These are phyloP conservation scores for Ensete glaucum DNA, from an alignment of 176 grass and related monocot species.

Conservation along the genomic window DNA sequence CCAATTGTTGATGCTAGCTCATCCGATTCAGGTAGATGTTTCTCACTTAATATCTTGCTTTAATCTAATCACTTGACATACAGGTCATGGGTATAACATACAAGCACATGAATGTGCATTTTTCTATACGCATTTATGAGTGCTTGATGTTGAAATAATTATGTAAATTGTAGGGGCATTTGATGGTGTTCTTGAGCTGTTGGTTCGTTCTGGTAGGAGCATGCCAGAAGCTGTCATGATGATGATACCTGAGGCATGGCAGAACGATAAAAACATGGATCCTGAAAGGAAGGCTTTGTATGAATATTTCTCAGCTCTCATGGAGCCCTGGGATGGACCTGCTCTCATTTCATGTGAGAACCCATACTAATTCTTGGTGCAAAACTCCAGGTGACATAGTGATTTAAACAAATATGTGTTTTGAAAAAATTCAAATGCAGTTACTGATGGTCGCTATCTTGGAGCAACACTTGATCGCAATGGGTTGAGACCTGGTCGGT, in stretches of 20 bases:
- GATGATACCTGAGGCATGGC: conserved; percentile 99
- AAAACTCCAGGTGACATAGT: neutral
- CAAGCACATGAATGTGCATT: neutral
- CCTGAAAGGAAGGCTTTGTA: conserved; percentile 77
- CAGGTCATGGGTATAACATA: neutral
- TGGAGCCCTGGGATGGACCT: conserved; percentile 99
- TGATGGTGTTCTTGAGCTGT: conserved; percentile 85
- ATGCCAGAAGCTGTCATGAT: conserved; percentile 97
- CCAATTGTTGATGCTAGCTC: conserved; percentile 94
- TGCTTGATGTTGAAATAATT: neutral
- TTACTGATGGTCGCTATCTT: conserved; percentile 97
- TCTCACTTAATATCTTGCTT: neutral
- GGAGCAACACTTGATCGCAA: conserved; percentile 94
- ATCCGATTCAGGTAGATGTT: conserved; percentile 67
- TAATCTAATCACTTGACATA: neutral
- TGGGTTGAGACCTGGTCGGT: conserved; percentile 85
- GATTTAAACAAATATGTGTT: neutral
- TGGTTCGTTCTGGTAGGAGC: conserved; percentile 81
- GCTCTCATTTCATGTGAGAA: conserved; percentile 93
- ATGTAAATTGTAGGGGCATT: conserved; percentile 60
- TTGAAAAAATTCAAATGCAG: conserved; percentile 17
- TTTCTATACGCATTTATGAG: neutral
- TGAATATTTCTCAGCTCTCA: conserved; percentile 86
- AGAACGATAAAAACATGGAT: conserved; percentile 92
- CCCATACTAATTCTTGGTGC: conserved; percentile 1